These are phyloP conservation scores for Daedaleopsis sinensis DNA, from an alignment of 768 basidiomycete species.

Conservation along the genomic window DNA sequence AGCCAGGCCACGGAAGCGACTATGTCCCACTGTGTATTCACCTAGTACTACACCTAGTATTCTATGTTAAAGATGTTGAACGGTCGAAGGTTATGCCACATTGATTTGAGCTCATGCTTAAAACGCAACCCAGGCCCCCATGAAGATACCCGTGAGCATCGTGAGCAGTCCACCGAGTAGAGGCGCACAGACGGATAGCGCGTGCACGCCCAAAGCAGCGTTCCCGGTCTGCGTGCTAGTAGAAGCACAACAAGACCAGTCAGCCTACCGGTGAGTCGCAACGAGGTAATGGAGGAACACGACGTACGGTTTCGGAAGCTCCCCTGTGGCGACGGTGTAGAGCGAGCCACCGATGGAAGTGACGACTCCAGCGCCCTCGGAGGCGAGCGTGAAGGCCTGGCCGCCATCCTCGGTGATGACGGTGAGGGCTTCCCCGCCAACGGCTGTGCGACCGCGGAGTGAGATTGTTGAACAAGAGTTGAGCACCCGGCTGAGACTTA, in stretches of 20 bases:
- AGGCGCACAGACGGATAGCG: neutral
- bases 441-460: neutral
- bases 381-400: neutral
- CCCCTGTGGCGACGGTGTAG: neutral
- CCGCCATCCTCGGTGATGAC: neutral
- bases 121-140: neutral
- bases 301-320: neutral
- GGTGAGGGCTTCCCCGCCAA: neutral
- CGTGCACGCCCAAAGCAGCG: neutral
- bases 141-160: neutral
- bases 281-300: neutral
- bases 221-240: neutral
- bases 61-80: no score
- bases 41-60: no score
- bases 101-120: neutral
- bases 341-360: neutral
- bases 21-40: no score
- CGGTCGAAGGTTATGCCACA: neutral
- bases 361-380: neutral
- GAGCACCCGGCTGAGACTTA: no score
- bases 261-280: neutral
- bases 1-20: no score
- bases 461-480: no score
- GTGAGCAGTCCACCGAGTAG: neutral
- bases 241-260: no score